Conservation (phyloP, 176 grass and related monocot genomes). For the Carex myosuroides region DNA sequence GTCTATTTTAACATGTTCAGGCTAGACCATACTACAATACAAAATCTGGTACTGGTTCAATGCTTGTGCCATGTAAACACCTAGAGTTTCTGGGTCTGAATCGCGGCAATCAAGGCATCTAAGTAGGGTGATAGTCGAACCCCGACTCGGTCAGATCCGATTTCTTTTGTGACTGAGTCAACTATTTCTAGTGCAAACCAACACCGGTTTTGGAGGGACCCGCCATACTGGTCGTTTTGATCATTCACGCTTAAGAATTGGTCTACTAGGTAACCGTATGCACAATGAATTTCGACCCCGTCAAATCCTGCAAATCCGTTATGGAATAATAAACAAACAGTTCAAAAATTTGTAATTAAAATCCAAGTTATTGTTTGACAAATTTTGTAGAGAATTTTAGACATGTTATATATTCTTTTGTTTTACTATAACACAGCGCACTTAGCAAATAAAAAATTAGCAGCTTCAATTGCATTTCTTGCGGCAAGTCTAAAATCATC, state of each 20-base stretch:
- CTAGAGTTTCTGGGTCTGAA: conserved; percentile 37
- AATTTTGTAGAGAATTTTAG: background rate
- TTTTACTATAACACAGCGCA: background rate
- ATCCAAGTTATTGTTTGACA: background rate
- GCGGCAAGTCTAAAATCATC: conserved; percentile 49
- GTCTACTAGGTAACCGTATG: conserved; percentile 42
- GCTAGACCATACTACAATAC: conserved; percentile 51
- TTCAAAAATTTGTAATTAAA: background rate
- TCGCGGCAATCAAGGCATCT: conserved; percentile 22
- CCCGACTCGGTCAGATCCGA: conserved; percentile 32
- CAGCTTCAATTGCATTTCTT: conserved; percentile 56
- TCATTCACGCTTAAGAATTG: conserved; percentile 50
- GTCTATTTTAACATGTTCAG: conserved; percentile 25
- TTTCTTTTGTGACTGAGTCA: conserved; percentile 20
- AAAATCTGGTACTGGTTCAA: conserved; percentile 28
- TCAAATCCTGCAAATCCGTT: conserved; percentile 38
- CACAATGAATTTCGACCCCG: conserved; percentile 54
- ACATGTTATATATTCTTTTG: background rate
- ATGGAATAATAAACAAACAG: background rate
- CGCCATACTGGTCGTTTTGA: conserved; percentile 37
- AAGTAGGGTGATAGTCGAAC: conserved; percentile 43
- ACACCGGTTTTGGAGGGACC: conserved; percentile 35
- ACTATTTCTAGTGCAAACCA: conserved; percentile 44
- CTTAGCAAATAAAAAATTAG: conserved; percentile 23
- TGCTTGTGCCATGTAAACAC: conserved; percentile 36